phyloP scores from a whole-genome alignment of 225 moss, liverwort and hornwort genomes.

The Neckera pumila region DNA sequence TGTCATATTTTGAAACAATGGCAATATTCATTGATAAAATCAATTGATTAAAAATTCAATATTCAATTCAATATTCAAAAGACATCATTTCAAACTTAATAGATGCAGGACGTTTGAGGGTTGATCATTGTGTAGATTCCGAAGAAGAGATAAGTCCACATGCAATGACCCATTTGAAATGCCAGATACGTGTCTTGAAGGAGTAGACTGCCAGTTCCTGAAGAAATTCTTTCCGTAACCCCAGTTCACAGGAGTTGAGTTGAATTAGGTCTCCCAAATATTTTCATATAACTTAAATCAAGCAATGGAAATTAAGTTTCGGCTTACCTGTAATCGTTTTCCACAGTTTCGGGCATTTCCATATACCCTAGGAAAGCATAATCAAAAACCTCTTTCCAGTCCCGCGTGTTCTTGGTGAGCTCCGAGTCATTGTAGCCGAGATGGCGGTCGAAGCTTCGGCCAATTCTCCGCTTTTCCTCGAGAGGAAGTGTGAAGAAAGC shows the following conservation, averaged over 20 bases:
- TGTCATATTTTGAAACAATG: neutral
- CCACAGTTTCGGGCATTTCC: constrained; percentile 39
- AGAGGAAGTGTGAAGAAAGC: constrained; percentile 40
- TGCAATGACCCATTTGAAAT: neutral
- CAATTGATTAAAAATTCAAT: neutral
- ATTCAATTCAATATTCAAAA: neutral
- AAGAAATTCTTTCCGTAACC: neutral
- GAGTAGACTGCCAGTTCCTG: neutral
- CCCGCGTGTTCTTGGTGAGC: constrained; percentile 50
- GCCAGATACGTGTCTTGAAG: neutral
- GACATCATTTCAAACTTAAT: neutral
- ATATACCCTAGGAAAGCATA: constrained; percentile 10
- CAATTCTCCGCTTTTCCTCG: constrained; percentile 31
- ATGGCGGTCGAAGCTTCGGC: constrained; percentile 21
- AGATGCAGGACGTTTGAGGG: neutral
- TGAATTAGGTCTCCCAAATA: neutral
- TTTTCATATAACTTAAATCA: too few relatives aligned
- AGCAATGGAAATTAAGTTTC: neutral
- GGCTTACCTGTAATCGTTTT: constrained; percentile 19
- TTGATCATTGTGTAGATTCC: neutral
- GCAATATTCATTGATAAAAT: neutral
- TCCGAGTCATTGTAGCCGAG: constrained; percentile 53
- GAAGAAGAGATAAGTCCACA: neutral
- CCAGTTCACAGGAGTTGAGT: neutral
- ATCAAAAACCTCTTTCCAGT: constrained; percentile 60